Evolutionary conservation across 148 eudicot genomes (phyloP), one percentile per base, ranked within the genome.

Genomic region (Amaranthus hypochondriacus): DNA sequence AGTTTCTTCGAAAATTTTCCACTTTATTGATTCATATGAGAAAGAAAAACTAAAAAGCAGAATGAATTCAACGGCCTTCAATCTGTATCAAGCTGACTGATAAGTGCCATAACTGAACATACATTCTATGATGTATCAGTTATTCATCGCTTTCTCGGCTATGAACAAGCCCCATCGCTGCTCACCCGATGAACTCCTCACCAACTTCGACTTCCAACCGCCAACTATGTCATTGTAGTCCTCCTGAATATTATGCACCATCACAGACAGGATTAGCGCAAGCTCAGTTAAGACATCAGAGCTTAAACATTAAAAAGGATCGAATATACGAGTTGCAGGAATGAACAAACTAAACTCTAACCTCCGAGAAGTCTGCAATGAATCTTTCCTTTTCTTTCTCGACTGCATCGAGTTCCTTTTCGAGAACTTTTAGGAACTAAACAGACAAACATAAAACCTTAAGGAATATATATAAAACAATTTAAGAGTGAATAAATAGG

Each of bases 91-190:
- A 14, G 13, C 68, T 46, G 68, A 21, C 13, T 56, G 11, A 7
- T 51, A 44, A 76, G 52, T 69, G 14, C 47, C 61, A 48, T 5
- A n/a, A 59, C 54, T 21, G 54, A 15, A 58, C 11, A 5, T 69
- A 51, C 78, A 59, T 15, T 9, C 50, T 18, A 15, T 10, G 67
- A 39, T 3, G 43, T 46, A 55, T 78, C 78, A 79, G 54, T 76
- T 71, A 66, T 80, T 82, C 81, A 85, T 67, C 68, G 76, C 70
- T 88, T 92, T 84, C 85, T 77, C 69, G 63, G 89, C 98, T 51
- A 93, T 70, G 68, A 93, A 93, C 79, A 91, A 83, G 54, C 98
- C 98, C 98, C 98, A 91, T 43, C 87, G 83, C 81, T 93, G 98
- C 91, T 93, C 97, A 1, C 98, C 95, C 0, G 92, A 85, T 2